phyloP scores from a whole-genome alignment of 2,329 filamentous ascomycete genomes.

The Colletotrichum liriopes region DNA sequence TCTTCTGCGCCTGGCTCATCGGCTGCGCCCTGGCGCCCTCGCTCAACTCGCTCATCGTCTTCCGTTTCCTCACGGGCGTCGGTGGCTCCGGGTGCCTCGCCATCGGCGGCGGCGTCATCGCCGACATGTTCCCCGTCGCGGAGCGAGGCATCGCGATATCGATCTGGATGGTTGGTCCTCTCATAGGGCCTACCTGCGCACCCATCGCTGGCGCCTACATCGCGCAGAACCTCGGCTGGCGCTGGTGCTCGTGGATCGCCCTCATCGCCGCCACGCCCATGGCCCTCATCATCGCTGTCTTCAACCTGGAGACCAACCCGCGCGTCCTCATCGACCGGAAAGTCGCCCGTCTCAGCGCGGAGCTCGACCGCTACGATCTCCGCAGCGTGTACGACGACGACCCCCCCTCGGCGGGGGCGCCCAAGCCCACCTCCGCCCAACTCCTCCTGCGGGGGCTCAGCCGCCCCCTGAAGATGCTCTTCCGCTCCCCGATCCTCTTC shows the following conservation, averaged over 20 bases:
- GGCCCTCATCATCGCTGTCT: slow-evolving; percentile 55
- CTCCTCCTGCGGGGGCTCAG: slow-evolving; percentile 60
- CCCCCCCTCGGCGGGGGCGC: slow-evolving; percentile 51
- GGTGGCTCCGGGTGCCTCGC: slow-evolving; percentile 70
- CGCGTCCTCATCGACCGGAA: slow-evolving; percentile 67
- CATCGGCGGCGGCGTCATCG: slow-evolving; percentile 69
- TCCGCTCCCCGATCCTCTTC: slow-evolving; percentile 64
- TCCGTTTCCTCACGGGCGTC: slow-evolving; percentile 72
- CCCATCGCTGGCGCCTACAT: slow-evolving; percentile 67
- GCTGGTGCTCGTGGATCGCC: slow-evolving; percentile 69
- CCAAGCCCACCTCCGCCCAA: slow-evolving; percentile 47
- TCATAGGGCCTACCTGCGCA: slow-evolving; percentile 61
- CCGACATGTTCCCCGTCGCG: slow-evolving; percentile 67
- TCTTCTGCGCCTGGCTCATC: slow-evolving; percentile 76
- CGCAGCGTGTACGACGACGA: slow-evolving; percentile 38
- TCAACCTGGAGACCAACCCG: slow-evolving; percentile 64
- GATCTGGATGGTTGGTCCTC: slow-evolving; percentile 63
- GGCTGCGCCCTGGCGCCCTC: slow-evolving; percentile 74
- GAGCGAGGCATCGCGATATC: slow-evolving; percentile 65
- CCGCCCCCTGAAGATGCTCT: slow-evolving; percentile 67
- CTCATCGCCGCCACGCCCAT: slow-evolving; percentile 61
- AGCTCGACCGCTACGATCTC: slow-evolving; percentile 62
- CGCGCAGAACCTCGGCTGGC: slow-evolving; percentile 65
- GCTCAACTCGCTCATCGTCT: slow-evolving; percentile 70
- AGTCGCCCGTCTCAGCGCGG: slow-evolving; percentile 59